Base-by-base conservation (phyloP, 2,329 filamentous ascomycete genomes). In the Trichoderma sp. region DNA sequence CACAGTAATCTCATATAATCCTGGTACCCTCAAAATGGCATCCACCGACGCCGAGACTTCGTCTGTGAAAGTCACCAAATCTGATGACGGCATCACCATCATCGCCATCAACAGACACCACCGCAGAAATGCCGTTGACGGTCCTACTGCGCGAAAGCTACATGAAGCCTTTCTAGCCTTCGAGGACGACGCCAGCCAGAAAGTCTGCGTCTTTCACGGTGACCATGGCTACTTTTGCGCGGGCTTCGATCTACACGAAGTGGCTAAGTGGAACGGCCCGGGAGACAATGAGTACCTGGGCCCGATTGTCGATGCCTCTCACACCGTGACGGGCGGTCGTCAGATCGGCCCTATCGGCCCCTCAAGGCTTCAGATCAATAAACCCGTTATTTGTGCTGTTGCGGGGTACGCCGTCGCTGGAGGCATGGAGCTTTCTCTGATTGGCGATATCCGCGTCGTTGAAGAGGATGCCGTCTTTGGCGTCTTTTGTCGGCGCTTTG, bases 381-480 rank as follows among this genome's bases (percentile, higher is more conserved):
- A 87, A 69, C 85, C 84, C 0, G 76, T 87, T 12, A 84, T 87
- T 57, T 76, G 77, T 19, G 85, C 84, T 2, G 78, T 87, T 0
- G 77, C 84, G 0, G 84, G 84, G 1, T 79, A 85, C 67, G 84
- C 85, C 1, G 85, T 87, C 0, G 85, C 85, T 84, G 85, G 1
- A 54, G 83, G 74, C 1, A 78, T 87, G 0, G 85, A 87, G 72
- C 75, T 87, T 9, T 81, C 80, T 52, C 78, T 87, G 0, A 72
- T 87, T 0, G 85, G 78, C 0, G 86, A 88, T 70, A 76, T 87
- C 63, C 81, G 85, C 1, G 78, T 87, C 0, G 83, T 80, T 0
- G 84, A 87, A 67, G 82, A 85, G 64, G 81, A 84, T 50, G 82
- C 83, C 4, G 73, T 85, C 1, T 85, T 87, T 61, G 85, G 85